Conservation (phyloP, 768 basidiomycete genomes). For the Hydnomerulius pinastri region DNA sequence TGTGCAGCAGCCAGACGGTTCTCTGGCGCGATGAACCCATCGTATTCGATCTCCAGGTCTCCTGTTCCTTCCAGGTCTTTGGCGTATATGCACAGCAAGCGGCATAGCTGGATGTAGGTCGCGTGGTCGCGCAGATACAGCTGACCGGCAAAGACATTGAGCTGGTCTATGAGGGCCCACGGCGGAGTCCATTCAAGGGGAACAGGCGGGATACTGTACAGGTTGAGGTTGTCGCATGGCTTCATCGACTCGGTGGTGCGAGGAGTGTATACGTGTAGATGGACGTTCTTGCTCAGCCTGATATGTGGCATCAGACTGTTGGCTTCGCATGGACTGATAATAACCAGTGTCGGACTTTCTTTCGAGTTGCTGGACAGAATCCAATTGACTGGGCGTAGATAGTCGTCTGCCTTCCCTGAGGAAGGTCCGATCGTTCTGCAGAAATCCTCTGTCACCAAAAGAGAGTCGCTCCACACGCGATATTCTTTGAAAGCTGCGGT, state of each 20-base stretch:
- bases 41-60: constrained; percentile 1
- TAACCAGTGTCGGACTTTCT: constrained; percentile 22
- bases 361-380: too few relatives aligned
- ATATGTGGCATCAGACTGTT: constrained; percentile 39
- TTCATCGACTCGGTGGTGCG: constrained; percentile 32
- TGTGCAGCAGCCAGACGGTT: neutral
- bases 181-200: constrained; percentile 5
- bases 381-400: too few relatives aligned
- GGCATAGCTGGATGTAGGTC: constrained; percentile 17
- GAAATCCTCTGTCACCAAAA: too few relatives aligned
- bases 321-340: constrained; percentile 42
- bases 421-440: too few relatives aligned
- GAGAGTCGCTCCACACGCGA: constrained; percentile 8
- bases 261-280: constrained; percentile 43
- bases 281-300: constrained; percentile 28
- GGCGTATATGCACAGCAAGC: constrained; percentile 15
- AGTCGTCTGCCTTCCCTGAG: too few relatives aligned
- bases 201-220: constrained; percentile 27
- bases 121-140: constrained; percentile 19
- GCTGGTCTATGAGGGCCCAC: constrained; percentile 6
- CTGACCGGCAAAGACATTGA: constrained; percentile 28
- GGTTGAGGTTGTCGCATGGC: constrained; percentile 38
- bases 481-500: neutral
- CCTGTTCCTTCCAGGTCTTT: constrained; percentile 22
- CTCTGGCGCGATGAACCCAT: constrained; percentile 12